Evolutionary conservation across 768 basidiomycete genomes (phyloP).

Genomic region (Agaricus blazei): DNA sequence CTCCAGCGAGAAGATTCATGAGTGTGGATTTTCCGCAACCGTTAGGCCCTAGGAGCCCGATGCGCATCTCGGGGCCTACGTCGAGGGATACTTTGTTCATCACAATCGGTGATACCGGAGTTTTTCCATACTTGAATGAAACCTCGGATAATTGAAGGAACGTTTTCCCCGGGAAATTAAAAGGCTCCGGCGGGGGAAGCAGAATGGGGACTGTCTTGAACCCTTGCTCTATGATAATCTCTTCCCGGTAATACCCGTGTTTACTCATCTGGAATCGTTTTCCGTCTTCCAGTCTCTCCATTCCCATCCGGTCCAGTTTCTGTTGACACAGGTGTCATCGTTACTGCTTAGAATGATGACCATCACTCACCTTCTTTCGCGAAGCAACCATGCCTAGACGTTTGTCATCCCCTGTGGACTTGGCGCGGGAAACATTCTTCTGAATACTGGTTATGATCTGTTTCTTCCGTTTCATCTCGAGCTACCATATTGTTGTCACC

Average conservation of each 20-base stretch:
- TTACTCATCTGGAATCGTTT: slow-evolving; percentile 27
- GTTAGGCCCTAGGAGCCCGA: slow-evolving; percentile 32
- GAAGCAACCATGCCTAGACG: slow-evolving; percentile 46
- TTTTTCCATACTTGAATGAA: slow-evolving; percentile 24
- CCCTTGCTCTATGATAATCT: slow-evolving; percentile 29
- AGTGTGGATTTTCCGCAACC: slow-evolving; percentile 57
- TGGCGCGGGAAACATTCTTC: slow-evolving; percentile 43
- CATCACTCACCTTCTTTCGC: slow-evolving; percentile 38
- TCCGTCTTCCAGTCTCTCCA: slow-evolving; percentile 26
- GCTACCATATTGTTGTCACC: slow-evolving; percentile 11
- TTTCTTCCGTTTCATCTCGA: slow-evolving; percentile 30
- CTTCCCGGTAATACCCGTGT: slow-evolving; percentile 23
- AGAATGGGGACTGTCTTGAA: slow-evolving; percentile 28
- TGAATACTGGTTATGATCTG: slow-evolving; percentile 52
- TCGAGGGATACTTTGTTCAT: slow-evolving; percentile 26
- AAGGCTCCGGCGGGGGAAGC: slow-evolving; percentile 26
- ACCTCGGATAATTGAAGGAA: slow-evolving; percentile 29
- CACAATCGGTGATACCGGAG: slow-evolving; percentile 15
- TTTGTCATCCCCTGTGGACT: slow-evolving; percentile 59
- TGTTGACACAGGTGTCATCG: slow-evolving; percentile 7
- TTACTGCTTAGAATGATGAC: background rate
- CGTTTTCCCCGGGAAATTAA: slow-evolving; percentile 24
- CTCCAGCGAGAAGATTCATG: slow-evolving; percentile 40
- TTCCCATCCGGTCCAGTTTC: slow-evolving; percentile 28
- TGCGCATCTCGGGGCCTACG: slow-evolving; percentile 22